Evolutionary conservation across 345 rosid genomes (phyloP), one percentile per base, ranked within the genome.

Genomic region (Euphorbia pulcherrima): DNA sequence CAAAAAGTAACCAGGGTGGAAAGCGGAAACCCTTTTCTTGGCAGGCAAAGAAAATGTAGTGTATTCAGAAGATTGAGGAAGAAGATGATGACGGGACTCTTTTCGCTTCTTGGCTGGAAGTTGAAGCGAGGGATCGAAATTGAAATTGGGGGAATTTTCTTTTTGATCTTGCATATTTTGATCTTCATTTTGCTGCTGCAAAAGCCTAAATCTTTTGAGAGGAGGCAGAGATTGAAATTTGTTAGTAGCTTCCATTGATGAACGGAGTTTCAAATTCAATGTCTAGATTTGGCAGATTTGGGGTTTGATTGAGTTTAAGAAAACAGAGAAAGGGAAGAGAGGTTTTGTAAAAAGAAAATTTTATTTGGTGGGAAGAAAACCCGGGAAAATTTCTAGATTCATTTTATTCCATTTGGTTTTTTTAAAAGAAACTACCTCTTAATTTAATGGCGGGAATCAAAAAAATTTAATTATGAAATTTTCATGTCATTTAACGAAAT

Each of bases 1-100:
- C 13, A 82, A 77, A 20, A 70, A 33, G 4, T 57, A 41, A 68
- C 89, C 90, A 0, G 97, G 91, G 29, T 79, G 88, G 41, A 83
- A n/a, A 12, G 96, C 97, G 91, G 89, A 86, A 0, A 94, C 82
- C 72, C 97, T 75, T 74, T 94, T 94, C 92, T 90, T 94, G 51
- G 97, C 76, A 0, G 99, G 99, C 77, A 94, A 75, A 59, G 79
- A 83, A 13, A 68, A 74, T 35, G 73, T 8, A 21, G 66, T 21
- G 23, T 18, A 50, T 18, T 69, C 53, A 40, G 52, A 27, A 4
- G 41, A 65, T 8, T 64, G 61, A 4, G 81, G 47, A 8, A 37
- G 46, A 47, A 26, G 61, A 0, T 51, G 48, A 26, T 39, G 64
- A 6, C 90, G 85, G 20, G 87, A 74, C 62, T 88, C 84, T 78